Evolutionary conservation across 2,329 filamentous ascomycete species (phyloP).

Genomic region (Hypoxylon sp.): DNA sequence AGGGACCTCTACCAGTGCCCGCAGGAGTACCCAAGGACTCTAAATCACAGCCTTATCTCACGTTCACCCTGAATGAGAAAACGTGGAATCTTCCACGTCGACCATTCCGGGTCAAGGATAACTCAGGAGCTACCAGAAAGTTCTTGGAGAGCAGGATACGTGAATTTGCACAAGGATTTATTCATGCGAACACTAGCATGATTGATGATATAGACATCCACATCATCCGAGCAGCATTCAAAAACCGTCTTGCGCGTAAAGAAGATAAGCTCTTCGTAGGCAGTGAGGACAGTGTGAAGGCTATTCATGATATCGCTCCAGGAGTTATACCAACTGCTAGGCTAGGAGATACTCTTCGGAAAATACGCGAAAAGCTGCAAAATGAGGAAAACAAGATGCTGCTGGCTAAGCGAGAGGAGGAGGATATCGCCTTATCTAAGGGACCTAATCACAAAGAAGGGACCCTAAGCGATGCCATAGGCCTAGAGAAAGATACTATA

Average conservation of each 20-base stretch:
- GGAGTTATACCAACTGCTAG: constrained; percentile 32
- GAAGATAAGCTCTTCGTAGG: constrained; percentile 45
- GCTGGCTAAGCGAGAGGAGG: constrained; percentile 43
- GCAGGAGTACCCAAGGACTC: neutral
- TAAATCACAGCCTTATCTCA: neutral
- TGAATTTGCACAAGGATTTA: constrained; percentile 26
- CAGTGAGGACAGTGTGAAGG: constrained; percentile 36
- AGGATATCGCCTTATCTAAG: constrained; percentile 54
- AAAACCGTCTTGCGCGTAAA: constrained; percentile 40
- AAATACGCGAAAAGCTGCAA: constrained; percentile 20
- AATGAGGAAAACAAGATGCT: constrained; percentile 2
- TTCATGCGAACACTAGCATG: constrained; percentile 38
- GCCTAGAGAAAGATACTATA: neutral
- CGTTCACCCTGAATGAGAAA: constrained; percentile 3
- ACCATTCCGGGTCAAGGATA: constrained; percentile 8
- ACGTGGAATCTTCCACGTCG: constrained; percentile 32
- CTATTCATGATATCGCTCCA: constrained; percentile 34
- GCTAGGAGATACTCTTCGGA: constrained; percentile 40
- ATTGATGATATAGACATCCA: constrained; percentile 41
- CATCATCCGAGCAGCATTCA: constrained; percentile 45
- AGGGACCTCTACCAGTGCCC: constrained; percentile 2
- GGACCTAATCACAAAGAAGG: neutral
- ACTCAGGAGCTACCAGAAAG: neutral
- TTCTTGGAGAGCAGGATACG: constrained; percentile 31
- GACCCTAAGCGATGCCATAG: constrained; percentile 24